Percentiles rank a stretch among this genome's conserved stretches.
phyloP scores from a whole-genome alignment of 2,329 filamentous ascomycete species.

The Hysterium pulicare region DNA sequence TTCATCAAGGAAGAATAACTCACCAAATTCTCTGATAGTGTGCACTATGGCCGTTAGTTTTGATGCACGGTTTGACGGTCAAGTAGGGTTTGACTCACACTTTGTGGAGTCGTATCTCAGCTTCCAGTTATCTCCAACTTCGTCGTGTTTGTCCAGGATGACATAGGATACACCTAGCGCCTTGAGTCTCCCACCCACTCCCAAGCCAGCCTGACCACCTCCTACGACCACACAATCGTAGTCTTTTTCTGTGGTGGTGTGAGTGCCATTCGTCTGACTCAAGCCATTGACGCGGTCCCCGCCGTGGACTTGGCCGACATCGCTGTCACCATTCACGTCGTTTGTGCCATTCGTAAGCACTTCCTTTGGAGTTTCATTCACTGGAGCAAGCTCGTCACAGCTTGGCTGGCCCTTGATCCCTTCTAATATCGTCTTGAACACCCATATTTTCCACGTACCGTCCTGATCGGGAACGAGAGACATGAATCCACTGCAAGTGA shows the following conservation, averaged over 20 bases:
- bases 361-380: constrained; percentile 3
- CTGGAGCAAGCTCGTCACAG: background rate
- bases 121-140: constrained; percentile 40
- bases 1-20: no score
- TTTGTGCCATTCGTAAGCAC: no score
- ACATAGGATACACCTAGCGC: constrained; percentile 37
- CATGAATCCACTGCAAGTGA: background rate
- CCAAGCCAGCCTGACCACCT: constrained; percentile 39
- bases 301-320: no score
- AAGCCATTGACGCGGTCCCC: no score
- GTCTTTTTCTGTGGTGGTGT: no score
- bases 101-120: constrained; percentile 39
- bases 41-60: constrained; percentile 10
- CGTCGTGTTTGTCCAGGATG: constrained; percentile 35
- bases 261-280: no score
- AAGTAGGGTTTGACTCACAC: constrained; percentile 3
- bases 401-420: background rate
- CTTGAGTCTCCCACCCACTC: constrained; percentile 35
- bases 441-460: background rate
- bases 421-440: background rate
- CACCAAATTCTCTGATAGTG: constrained; percentile 10
- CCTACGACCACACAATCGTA: constrained; percentile 23
- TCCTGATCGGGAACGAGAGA: background rate
- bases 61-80: background rate
- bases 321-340: no score